Conservation (phyloP, 2,329 filamentous ascomycete genomes). For the Fusarium sp. region DNA sequence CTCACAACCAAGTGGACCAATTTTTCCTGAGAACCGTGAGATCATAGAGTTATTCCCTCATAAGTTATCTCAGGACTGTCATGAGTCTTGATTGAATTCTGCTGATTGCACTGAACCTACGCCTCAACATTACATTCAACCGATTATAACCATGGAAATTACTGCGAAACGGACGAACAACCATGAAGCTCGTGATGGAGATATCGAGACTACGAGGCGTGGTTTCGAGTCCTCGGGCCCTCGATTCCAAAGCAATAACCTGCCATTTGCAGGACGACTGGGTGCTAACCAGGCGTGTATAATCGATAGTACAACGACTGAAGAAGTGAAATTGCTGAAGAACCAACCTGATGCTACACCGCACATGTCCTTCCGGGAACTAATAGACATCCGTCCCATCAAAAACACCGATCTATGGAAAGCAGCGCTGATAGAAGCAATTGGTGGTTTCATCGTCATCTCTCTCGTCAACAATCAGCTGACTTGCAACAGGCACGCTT, state of each 20-base stretch:
- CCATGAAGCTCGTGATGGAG: neutral
- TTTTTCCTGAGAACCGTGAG: too few relatives aligned
- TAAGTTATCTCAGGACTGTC: too few relatives aligned
- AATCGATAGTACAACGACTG: neutral
- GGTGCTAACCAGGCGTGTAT: constrained; percentile 40
- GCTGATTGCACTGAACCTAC: too few relatives aligned
- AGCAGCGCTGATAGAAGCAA: constrained; percentile 55
- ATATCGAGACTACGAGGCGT: constrained; percentile 12
- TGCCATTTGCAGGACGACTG: constrained; percentile 37
- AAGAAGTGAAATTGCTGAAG: constrained; percentile 40
- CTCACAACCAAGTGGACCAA: neutral
- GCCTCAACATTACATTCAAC: too few relatives aligned
- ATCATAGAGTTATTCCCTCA: too few relatives aligned
- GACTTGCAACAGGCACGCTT: constrained; percentile 20
- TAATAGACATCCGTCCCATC: constrained; percentile 53
- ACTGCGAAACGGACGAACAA: neutral
- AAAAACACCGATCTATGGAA: constrained; percentile 54
- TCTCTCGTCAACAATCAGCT: fast-evolving
- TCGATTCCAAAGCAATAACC: constrained; percentile 29
- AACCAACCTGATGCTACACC: constrained; percentile 57
- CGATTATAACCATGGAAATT: neutral
- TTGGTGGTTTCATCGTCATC: constrained; percentile 27
- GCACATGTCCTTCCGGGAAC: constrained; percentile 53
- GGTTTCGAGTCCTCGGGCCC: neutral
- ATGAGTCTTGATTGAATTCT: too few relatives aligned